A percentile compares a stretch with the other conserved stretches of the same genome.
phyloP scores from a whole-genome alignment of 2,329 filamentous ascomycete genomes.

The Microsporum canis region DNA sequence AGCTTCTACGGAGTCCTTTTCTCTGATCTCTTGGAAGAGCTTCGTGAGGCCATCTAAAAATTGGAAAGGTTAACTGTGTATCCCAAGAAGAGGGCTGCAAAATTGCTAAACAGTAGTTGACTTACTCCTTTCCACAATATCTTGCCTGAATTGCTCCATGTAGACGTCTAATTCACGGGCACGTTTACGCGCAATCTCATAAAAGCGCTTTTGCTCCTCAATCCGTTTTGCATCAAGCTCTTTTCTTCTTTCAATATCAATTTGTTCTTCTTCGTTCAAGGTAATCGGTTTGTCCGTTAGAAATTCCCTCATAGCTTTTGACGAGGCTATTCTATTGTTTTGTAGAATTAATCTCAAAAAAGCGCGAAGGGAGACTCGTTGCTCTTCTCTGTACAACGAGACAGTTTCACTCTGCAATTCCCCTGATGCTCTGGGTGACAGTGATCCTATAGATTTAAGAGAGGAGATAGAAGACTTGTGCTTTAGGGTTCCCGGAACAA shows the following conservation, averaged over 20 bases:
- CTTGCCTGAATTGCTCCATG: slow-evolving; percentile 71
- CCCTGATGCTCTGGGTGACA: slow-evolving; percentile 21
- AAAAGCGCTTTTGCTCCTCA: slow-evolving; percentile 87
- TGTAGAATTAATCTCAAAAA: slow-evolving; percentile 79
- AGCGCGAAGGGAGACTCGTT: slow-evolving; percentile 80
- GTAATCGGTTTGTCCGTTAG: slow-evolving; percentile 60
- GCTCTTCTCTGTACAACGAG: slow-evolving; percentile 70
- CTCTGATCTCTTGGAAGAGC: slow-evolving; percentile 83
- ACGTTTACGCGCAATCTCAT: slow-evolving; percentile 82
- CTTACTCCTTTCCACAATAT: slow-evolving; percentile 62
- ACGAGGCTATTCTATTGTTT: slow-evolving; percentile 71
- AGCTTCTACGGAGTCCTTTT: slow-evolving; percentile 76
- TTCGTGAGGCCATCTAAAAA: slow-evolving; percentile 68
- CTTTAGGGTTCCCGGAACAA: slow-evolving; percentile 4
- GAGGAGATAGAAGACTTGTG: slow-evolving; percentile 14
- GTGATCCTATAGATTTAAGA: slow-evolving; percentile 17
- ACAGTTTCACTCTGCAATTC: slow-evolving; percentile 42
- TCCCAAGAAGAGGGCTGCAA: background rate
- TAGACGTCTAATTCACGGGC: slow-evolving; percentile 91
- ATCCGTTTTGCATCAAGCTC: slow-evolving; percentile 76
- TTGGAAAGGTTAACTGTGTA: background rate
- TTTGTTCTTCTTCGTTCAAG: slow-evolving; percentile 67
- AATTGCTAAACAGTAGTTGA: slow-evolving; percentile 11
- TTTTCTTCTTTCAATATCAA: slow-evolving; percentile 70
- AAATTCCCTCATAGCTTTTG: slow-evolving; percentile 75